Evolutionary conservation across 495 filamentous ascomycete genomes (phyloP).

Genomic region (Penicillium angulare): DNA sequence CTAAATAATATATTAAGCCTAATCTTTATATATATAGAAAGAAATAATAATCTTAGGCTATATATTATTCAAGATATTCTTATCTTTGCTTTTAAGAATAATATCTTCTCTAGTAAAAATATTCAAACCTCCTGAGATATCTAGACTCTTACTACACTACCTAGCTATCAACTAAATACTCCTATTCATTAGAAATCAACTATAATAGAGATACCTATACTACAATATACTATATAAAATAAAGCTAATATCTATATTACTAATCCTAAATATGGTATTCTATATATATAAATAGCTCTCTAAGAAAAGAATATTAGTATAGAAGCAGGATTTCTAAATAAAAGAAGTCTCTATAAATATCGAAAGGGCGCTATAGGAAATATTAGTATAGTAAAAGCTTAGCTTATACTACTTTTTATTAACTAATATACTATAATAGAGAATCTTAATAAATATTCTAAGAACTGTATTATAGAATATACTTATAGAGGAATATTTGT

Average conservation of each 20-base stretch:
- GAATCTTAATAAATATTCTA: not conserved
- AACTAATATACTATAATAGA: no score
- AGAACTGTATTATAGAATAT: not conserved
- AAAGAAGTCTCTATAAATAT: not conserved
- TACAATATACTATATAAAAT: not conserved
- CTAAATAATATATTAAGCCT: no score
- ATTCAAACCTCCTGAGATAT: conserved; percentile 18
- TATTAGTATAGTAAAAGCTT: not conserved
- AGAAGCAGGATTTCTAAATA: not conserved
- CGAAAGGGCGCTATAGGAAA: not conserved
- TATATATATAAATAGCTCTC: not conserved
- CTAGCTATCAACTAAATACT: conserved; percentile 16
- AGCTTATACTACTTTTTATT: not conserved
- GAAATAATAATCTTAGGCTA: not conserved
- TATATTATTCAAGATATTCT: conserved; percentile 22
- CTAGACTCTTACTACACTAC: conserved; percentile 15
- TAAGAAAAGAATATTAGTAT: not conserved
- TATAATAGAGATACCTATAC: conserved; percentile 7
- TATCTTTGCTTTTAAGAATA: conserved; percentile 16
- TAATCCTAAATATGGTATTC: not conserved
- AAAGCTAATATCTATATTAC: not conserved
- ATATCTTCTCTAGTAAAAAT: conserved; percentile 14
- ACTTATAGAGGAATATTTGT: not conserved
- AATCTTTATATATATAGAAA: not conserved
- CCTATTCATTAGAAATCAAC: conserved; percentile 21